Conservation (phyloP, 208 protist genomes). For the Angomonas ambiguus region DNA sequence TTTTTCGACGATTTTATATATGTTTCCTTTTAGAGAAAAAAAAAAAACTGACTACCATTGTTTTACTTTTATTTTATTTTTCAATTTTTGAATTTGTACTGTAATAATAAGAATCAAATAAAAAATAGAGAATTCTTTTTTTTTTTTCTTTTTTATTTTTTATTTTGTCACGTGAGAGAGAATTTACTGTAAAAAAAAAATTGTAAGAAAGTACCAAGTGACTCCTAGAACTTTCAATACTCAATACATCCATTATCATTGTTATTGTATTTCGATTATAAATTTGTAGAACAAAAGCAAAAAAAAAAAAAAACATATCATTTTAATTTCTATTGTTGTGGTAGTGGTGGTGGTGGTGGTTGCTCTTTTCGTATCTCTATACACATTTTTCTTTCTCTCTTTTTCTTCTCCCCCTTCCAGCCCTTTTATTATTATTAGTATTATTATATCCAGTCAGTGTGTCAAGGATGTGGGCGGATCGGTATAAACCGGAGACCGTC, state of each 20-base stretch:
- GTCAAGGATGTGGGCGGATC: conserved; percentile 93
- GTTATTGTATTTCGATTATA: not conserved
- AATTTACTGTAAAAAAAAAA: too few relatives aligned
- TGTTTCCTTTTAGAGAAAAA: conserved; percentile 6
- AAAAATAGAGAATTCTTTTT: not conserved
- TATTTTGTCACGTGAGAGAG: too few relatives aligned
- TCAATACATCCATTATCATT: not conserved
- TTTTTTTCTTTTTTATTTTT: too few relatives aligned
- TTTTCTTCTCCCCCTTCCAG: not conserved
- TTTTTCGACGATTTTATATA: conserved; percentile 7
- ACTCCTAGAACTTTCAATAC: too few relatives aligned
- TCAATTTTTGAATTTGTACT: not conserved
- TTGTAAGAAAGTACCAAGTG: too few relatives aligned
- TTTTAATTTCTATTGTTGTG: not conserved
- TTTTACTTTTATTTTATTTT: conserved; percentile 9
- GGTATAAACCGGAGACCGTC: conserved; percentile 92
- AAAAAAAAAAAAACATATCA: not conserved
- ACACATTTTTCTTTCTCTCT: not conserved
- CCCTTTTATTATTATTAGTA: too few relatives aligned
- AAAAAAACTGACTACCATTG: not conserved
- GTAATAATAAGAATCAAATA: not conserved
- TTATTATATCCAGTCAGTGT: too few relatives aligned
- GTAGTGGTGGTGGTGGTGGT: not conserved
- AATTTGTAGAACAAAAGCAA: not conserved
- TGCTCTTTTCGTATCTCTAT: not conserved